A percentile compares a stretch with the other conserved stretches of the same genome.
Conservation (phyloP, 306 rosid genomes). For the Dicorynia guianensis region DNA sequence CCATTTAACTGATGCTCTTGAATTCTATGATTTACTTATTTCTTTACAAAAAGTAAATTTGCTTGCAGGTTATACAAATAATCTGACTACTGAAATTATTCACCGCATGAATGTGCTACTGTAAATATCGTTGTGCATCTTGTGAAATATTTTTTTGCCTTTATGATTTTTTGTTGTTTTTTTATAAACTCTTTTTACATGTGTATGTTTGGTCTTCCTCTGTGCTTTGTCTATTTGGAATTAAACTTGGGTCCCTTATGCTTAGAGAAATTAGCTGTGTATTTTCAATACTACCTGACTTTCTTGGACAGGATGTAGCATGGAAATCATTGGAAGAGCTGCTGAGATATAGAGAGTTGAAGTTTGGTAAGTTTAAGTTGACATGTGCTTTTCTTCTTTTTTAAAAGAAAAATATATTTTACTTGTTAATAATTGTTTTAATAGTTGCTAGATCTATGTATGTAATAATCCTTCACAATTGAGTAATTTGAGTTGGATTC, state of each 20-base stretch:
- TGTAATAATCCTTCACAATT: not conserved
- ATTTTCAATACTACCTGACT: constrained; percentile 29
- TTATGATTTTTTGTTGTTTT: not conserved
- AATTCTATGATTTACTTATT: constrained; percentile 13
- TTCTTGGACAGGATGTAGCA: constrained; percentile 51
- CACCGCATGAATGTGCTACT: not conserved
- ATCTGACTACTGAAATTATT: not conserved
- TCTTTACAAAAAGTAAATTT: constrained; percentile 4
- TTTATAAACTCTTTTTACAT: not conserved
- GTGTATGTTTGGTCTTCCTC: not conserved
- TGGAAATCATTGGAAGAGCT: constrained; percentile 52
- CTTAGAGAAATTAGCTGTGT: not conserved
- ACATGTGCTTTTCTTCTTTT: constrained; percentile 1
- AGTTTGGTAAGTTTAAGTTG: constrained; percentile 45
- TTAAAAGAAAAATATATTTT: not conserved
- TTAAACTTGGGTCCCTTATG: not conserved
- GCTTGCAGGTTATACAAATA: not conserved
- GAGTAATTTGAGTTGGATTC: not conserved
- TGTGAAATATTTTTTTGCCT: not conserved
- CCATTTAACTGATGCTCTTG: not conserved
- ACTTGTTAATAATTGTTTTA: not conserved
- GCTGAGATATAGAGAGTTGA: constrained; percentile 42
- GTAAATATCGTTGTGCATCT: not conserved
- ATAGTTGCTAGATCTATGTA: not conserved
- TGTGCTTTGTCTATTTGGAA: too few relatives aligned